Evolutionary conservation across 805 yeast species (phyloP).

Genomic region (Candida loeiensis): DNA sequence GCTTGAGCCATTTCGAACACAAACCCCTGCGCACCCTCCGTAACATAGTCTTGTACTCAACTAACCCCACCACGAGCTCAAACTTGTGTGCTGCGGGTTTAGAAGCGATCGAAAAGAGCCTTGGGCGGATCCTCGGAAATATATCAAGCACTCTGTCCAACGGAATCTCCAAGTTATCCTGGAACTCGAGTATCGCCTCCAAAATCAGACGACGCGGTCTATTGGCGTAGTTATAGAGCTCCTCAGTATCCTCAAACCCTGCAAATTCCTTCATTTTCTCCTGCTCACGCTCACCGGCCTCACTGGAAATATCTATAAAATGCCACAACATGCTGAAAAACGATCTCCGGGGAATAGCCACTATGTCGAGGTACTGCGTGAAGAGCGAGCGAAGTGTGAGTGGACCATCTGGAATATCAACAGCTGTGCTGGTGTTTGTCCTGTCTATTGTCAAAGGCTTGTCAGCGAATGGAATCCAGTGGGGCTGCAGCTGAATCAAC

Average conservation of each 20-base stretch:
- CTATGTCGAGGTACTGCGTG: constrained; percentile 77
- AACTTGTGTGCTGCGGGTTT: constrained; percentile 38
- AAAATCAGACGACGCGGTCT: constrained; percentile 85
- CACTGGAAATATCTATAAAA: constrained; percentile 46
- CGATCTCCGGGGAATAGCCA: constrained; percentile 77
- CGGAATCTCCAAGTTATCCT: constrained; percentile 67
- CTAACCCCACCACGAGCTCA: constrained; percentile 78
- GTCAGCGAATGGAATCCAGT: constrained; percentile 73
- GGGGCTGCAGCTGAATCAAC: constrained; percentile 61
- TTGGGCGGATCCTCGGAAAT: constrained; percentile 73
- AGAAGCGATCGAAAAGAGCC: constrained; percentile 84
- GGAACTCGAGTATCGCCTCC: constrained; percentile 82
- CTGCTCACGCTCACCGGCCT: constrained; percentile 66
- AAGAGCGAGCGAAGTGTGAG: constrained; percentile 70
- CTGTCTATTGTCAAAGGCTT: constrained; percentile 35
- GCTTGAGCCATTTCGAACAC: constrained; percentile 73
- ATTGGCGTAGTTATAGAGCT: constrained; percentile 85
- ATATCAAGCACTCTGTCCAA: constrained; percentile 70
- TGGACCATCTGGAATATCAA: constrained; percentile 7
- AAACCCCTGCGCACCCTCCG: constrained; percentile 74
- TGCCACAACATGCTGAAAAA: constrained; percentile 75
- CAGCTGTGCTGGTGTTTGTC: background rate
- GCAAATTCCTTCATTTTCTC: constrained; percentile 77
- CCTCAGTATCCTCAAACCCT: constrained; percentile 69
- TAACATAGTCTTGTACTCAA: constrained; percentile 79